These are phyloP conservation scores for Lentinula sp. DNA, from an alignment of 768 basidiomycete species.

Conservation along the genomic window DNA sequence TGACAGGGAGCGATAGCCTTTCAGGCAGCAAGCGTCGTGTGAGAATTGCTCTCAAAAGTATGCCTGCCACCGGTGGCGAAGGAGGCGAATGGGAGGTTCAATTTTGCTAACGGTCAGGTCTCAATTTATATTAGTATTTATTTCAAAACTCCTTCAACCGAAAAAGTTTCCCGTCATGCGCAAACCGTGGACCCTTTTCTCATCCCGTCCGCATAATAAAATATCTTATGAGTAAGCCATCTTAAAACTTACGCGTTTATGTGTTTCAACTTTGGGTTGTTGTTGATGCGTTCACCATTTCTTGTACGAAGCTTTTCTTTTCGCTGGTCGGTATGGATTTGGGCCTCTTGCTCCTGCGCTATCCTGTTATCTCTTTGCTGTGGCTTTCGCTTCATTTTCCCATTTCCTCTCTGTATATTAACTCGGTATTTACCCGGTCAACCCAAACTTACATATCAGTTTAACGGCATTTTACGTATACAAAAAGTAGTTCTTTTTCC, in stretches of 20 bases:
- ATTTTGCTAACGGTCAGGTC: constrained; percentile 39
- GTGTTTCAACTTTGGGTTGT: background rate
- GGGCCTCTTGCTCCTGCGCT: background rate
- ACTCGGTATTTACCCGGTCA: background rate
- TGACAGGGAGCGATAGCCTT: constrained; percentile 19
- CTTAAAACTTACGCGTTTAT: background rate
- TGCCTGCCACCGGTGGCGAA: constrained; percentile 55
- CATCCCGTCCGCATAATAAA: background rate
- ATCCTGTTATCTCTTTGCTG: background rate
- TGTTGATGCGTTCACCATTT: background rate
- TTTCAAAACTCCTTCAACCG: background rate
- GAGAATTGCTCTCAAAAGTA: constrained; percentile 59
- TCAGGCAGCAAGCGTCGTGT: constrained; percentile 41
- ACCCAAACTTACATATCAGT: background rate
- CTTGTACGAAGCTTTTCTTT: background rate
- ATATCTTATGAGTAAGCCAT: background rate
- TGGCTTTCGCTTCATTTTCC: background rate
- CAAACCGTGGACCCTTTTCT: background rate
- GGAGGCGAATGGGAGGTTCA: constrained; percentile 80
- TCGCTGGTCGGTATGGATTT: background rate
- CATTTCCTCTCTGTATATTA: background rate
- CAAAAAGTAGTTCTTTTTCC: background rate
- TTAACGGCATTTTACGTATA: background rate
- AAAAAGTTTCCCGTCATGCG: background rate
- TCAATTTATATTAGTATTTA: constrained; percentile 1